Conservation (phyloP, 306 rosid genomes). For the Ziziphus jujuba region DNA sequence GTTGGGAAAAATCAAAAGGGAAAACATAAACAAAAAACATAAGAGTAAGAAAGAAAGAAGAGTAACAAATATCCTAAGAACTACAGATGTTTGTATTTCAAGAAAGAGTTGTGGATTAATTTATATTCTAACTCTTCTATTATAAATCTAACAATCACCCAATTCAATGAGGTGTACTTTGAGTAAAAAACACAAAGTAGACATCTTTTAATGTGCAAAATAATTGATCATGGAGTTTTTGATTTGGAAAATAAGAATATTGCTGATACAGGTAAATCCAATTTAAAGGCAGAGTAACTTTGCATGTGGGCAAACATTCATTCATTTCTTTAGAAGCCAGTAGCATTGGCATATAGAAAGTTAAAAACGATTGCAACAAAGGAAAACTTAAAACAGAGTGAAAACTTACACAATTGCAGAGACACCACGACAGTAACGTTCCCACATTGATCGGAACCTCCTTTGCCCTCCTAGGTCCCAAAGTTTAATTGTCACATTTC, state of each 20-base stretch:
- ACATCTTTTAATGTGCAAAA: not conserved
- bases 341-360: conserved; percentile 4
- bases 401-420: conserved; percentile 79
- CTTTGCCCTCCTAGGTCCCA: conserved; percentile 99
- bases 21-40: too few species aligned
- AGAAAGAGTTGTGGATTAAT: too few species aligned
- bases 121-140: too few species aligned
- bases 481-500: conserved; percentile 91
- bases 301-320: conserved; percentile 5
- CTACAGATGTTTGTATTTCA: too few species aligned
- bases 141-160: not conserved
- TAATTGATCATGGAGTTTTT: not conserved
- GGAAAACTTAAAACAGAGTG: conserved; percentile 12
- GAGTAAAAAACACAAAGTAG: not conserved
- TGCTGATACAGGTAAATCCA: not conserved
- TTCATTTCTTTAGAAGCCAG: conserved; percentile 5
- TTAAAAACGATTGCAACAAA: not conserved
- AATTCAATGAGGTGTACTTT: not conserved
- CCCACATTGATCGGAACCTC: conserved; percentile 97
- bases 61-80: too few species aligned
- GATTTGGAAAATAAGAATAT: not conserved
- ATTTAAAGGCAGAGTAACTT: conserved; percentile 1
- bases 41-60: too few species aligned
- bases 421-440: conserved; percentile 96
- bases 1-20: not conserved